Percentiles rank a stretch among this genome's conserved stretches.
phyloP scores from a whole-genome alignment of 345 rosid genomes.

The Pugionium dolabratum region DNA sequence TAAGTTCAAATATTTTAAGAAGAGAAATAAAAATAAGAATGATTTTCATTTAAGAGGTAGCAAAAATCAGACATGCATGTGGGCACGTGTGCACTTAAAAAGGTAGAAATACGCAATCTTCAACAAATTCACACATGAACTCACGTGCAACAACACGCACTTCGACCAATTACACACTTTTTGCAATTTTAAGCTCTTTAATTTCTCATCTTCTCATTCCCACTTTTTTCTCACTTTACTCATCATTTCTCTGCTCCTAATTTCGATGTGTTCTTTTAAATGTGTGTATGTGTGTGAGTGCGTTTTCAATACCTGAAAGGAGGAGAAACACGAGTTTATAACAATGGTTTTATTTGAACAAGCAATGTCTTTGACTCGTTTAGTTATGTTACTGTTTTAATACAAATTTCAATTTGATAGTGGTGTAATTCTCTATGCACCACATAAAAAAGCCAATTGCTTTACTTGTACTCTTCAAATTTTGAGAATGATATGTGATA shows the following conservation, averaged over 20 bases:
- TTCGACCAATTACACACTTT: conserved; percentile 52
- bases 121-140: conserved; percentile 75
- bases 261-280: conserved; percentile 17
- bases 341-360: no score
- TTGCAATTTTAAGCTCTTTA: conserved; percentile 25
- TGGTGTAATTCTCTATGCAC: no score
- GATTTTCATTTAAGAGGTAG: conserved; percentile 14
- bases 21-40: neutral
- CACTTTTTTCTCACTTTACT: conserved; percentile 11
- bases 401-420: no score
- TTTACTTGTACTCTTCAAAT: no score
- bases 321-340: no score
- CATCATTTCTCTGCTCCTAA: conserved; percentile 35
- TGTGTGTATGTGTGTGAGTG: no score
- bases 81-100: conserved; percentile 66
- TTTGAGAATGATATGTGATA: no score
- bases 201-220: conserved; percentile 28
- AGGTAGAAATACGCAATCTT: conserved; percentile 46
- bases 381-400: no score
- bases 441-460: no score
- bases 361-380: no score
- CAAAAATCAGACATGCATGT: conserved; percentile 59
- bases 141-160: conserved; percentile 80
- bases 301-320: no score
- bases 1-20: conserved; percentile 11